phyloP scores from a whole-genome alignment of 176 grass and related monocot species.

The Panicum miliaceum region DNA sequence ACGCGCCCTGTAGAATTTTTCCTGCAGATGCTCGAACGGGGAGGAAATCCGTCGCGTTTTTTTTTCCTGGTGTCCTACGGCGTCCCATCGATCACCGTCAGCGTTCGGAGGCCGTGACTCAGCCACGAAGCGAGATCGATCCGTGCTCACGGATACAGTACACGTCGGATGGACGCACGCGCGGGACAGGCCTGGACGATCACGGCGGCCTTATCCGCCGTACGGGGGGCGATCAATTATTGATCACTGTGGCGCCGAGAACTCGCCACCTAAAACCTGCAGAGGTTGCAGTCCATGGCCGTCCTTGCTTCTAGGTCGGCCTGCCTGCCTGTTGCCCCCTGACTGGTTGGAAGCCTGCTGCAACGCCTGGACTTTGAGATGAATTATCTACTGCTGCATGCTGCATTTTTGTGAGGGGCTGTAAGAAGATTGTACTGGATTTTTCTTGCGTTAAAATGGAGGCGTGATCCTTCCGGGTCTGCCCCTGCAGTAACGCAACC shows the following conservation, averaged over 20 bases:
- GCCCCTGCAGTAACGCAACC: neutral
- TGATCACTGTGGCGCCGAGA: neutral
- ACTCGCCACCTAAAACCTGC: neutral
- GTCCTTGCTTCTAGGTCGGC: neutral
- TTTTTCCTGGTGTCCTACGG: neutral
- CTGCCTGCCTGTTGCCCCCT: neutral
- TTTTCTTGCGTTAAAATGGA: neutral
- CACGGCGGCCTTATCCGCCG: conserved; percentile 26
- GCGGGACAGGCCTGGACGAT: neutral
- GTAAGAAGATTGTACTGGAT: neutral
- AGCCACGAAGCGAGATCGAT: neutral
- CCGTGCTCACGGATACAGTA: neutral
- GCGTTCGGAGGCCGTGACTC: neutral
- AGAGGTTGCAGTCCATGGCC: neutral
- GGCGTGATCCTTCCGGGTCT: neutral
- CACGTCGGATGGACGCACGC: neutral
- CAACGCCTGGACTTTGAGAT: neutral
- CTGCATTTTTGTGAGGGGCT: neutral
- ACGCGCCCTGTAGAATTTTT: neutral
- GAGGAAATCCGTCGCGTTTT: neutral
- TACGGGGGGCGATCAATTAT: conserved; percentile 28
- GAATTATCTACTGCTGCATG: neutral
- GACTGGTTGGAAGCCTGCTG: neutral
- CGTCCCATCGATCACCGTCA: neutral
- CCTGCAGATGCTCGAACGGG: neutral